phyloP scores from a whole-genome alignment of 2,329 filamentous ascomycete genomes.

The Clonostachys rosea region DNA sequence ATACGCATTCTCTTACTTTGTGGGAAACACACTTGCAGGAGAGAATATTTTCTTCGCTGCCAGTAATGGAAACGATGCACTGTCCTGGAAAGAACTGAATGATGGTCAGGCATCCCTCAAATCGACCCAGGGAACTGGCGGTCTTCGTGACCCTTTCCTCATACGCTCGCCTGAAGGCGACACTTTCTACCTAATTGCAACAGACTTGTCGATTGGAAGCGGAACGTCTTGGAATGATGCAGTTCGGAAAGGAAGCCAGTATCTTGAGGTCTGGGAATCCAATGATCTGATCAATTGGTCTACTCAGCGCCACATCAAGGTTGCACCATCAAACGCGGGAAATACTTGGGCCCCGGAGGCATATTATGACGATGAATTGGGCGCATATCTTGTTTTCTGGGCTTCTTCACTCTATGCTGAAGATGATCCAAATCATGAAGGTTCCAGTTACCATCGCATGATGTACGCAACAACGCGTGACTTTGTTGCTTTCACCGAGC shows the following conservation, averaged over 20 bases:
- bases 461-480: conserved; percentile 44
- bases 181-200: conserved; percentile 47
- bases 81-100: conserved; percentile 45
- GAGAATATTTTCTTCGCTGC: conserved; percentile 49
- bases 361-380: conserved; percentile 37
- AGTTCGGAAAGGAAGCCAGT: conserved; percentile 39
- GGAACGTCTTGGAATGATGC: conserved; percentile 46
- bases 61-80: conserved; percentile 45
- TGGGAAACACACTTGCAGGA: conserved; percentile 31
- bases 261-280: conserved; percentile 49
- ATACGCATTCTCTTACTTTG: conserved; percentile 49
- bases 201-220: conserved; percentile 47
- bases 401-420: conserved; percentile 33
- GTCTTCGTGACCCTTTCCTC: conserved; percentile 47
- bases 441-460: conserved; percentile 45
- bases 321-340: conserved; percentile 42
- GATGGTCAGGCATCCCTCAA: conserved; percentile 36
- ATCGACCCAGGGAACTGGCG: conserved; percentile 39
- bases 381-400: conserved; percentile 41
- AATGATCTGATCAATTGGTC: conserved; percentile 45
- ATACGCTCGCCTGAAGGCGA: conserved; percentile 43
- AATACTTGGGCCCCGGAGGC: conserved; percentile 52
- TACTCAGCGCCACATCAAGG: conserved; percentile 39
- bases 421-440: conserved; percentile 31
- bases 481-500: conserved; percentile 41